Evolutionary conservation across 345 rosid species (phyloP).

Genomic region (Populus davidiana): DNA sequence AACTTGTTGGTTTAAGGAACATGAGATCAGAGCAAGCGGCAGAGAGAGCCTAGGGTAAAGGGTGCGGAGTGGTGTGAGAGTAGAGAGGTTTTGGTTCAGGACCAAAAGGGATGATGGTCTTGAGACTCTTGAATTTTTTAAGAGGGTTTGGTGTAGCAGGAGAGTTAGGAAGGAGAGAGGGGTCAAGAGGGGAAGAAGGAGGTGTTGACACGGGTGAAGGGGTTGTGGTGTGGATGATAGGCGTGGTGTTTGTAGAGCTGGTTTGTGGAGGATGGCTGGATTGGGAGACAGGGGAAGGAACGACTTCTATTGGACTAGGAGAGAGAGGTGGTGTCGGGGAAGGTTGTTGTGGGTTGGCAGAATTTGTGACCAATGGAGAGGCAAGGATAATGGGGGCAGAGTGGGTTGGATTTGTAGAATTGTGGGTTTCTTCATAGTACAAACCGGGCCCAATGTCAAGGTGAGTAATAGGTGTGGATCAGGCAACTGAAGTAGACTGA

Average conservation of each 20-base stretch:
- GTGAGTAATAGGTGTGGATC: not conserved
- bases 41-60: not conserved
- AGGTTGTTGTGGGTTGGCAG: not conserved
- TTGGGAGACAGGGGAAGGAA: not conserved
- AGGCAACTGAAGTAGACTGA: accelerated
- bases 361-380: accelerated
- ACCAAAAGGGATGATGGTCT: not conserved
- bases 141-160: not conserved
- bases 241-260: no score
- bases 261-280: no score
- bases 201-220: not conserved
- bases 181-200: not conserved
- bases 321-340: not conserved
- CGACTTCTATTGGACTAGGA: accelerated
- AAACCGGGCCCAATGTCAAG: not conserved
- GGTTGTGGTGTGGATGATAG: no score
- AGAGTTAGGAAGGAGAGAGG: not conserved
- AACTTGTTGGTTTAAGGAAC: not conserved
- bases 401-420: not conserved
- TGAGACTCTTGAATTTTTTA: not conserved
- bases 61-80: not conserved
- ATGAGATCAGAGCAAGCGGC: not conserved
- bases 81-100: not conserved
- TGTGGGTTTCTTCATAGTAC: no score
- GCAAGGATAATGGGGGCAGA: not conserved